Evolutionary conservation across 1,284 basidiomycete genomes (phyloP), one percentile per base, ranked within the genome.

Genomic region (Fistulinella cinereoalba): DNA sequence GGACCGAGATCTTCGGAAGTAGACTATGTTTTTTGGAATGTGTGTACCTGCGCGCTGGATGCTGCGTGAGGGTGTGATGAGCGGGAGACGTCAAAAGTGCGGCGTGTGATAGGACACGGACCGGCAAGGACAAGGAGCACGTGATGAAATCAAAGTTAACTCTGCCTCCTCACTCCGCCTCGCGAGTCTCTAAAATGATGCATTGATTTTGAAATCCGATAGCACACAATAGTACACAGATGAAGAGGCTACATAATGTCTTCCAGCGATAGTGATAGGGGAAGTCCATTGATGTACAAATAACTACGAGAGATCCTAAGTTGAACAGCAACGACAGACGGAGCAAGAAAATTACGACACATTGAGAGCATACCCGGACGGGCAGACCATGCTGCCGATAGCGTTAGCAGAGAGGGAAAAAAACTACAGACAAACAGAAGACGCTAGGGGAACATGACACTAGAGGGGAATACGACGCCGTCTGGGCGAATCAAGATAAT

Each of bases 391-490:
- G 64, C 56, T 61, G 57, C 58, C 39, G 36, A 62, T 60, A 64
- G 59, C 57, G 41, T 62, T 62, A 62, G 21, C 50, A 37, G 16
- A 55, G 41, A 24, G 44, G 47, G 42, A 43, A 32, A 43, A 40
- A 36, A 36, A 25, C 24, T 44, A 32, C 43, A 16, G n/a, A 43
- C 41, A 60, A 37, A 47, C 38, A 46, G 32, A 24, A 38, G 44
- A 52, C 44, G 46, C 69, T 74, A 89, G 34, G 90, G 88, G 76
- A 92, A 94, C 73, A 83, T 79, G 41, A 85, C 76, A 58, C 74
- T 81, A n/a, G 92, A 94, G 4, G 95, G 94, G 73, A 95, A 88
- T 52, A 97, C 85, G 53, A 95, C 81, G 23, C 94, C 95, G 61
- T 97, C 94, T 8, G 83, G 80, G 47, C 93, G 81, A 50, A 96